Base-by-base conservation (phyloP, 768 basidiomycete species). In the Cyclocybe cylindracea region DNA sequence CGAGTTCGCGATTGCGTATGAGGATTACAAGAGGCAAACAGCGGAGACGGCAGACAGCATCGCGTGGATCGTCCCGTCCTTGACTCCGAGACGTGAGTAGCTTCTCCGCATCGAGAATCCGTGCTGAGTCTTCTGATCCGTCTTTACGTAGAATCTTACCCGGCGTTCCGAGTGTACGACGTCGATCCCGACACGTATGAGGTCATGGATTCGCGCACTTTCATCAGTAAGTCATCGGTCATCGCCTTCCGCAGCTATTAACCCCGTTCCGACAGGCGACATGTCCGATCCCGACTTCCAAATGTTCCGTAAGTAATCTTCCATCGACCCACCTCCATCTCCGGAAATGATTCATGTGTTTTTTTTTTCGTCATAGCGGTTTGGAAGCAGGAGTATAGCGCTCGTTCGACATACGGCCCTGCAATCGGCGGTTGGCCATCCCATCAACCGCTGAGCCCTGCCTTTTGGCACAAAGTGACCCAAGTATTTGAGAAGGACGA, bases 181-280 rank as follows among this genome's bases (percentile, higher is more conserved):
- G 69, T 87, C 24, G 85, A 87, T 59, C 82, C 83, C 2, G 83
- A 83, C 52, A 84, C 83, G 7, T 85, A 79, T 56, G 85, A 85
- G 57, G 64, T 87, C 44, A 80, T 86, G 78, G 84, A 87, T 54
- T 68, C 74, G 4, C 70, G 71, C 10, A 78, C 78, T 0, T 82
- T 78, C 61, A 67, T 71, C 44, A 72, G 82, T 83, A 45, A 14
- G 79, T 61, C 38, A 13, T 39, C 29, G 10, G 8, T 48, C 35
- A 3, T 43, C 18, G 4, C 10, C 16, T 13, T 10, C 18, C 37
- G 8, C 38, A 42, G 13, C 2, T 6, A 31, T 13, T 37, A n/a
- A 9, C n/a, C 19, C 39, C 13, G 34, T 44, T 6, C 42, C 41
- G 33, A 32, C 44, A 81, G 79, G 70, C 40, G 69, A 80, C 53